These are phyloP conservation scores for Sporobolomyces roseus DNA, from an alignment of 768 basidiomycete species.

Conservation along the genomic window DNA sequence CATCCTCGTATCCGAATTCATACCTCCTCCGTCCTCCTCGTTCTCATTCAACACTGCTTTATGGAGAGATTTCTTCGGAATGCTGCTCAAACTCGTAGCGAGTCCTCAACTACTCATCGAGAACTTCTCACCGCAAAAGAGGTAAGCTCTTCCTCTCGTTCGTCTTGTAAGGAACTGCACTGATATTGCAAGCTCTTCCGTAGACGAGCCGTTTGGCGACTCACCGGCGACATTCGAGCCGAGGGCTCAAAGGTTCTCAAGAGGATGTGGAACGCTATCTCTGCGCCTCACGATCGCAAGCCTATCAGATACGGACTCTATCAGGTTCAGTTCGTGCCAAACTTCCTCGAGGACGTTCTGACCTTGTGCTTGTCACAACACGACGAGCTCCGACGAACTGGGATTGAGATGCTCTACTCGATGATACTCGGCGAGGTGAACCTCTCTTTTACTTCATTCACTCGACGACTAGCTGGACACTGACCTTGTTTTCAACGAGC, in stretches of 20 bases:
- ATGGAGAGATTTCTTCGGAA: conserved; percentile 76
- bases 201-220: conserved; percentile 83
- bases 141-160: conserved; percentile 13
- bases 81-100: conserved; percentile 73
- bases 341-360: conserved; percentile 79
- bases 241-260: conserved; percentile 78
- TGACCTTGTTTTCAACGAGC: conserved; percentile 51
- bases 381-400: conserved; percentile 81
- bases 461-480: too few relatives aligned
- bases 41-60: conserved; percentile 67
- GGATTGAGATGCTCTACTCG: conserved; percentile 85
- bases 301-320: not conserved
- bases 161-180: not conserved
- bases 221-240: conserved; percentile 92
- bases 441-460: not conserved
- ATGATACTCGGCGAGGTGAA: conserved; percentile 69
- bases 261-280: conserved; percentile 79
- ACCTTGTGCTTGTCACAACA: conserved; percentile 92
- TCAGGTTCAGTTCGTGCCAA: conserved; percentile 47
- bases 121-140: conserved; percentile 86
- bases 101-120: conserved; percentile 91
- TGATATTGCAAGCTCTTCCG: not conserved
- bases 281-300: conserved; percentile 53
- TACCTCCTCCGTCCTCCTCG: conserved; percentile 64
- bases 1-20: conserved; percentile 73